Conservation (phyloP, 495 filamentous ascomycete genomes). For the Penicillium psychrofluorescens region DNA sequence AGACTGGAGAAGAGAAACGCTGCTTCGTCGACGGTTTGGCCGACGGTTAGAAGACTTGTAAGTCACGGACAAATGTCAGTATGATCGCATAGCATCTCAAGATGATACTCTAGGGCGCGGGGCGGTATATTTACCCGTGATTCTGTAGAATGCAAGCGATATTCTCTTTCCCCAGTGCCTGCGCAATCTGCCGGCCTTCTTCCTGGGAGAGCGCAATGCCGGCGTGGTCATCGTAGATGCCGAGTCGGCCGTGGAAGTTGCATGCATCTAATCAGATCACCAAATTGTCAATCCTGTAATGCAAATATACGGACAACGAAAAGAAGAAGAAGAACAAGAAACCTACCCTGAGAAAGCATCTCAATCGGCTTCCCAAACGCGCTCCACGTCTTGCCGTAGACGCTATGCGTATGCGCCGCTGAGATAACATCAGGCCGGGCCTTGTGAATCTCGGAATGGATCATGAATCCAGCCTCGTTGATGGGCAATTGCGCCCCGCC, state of each 20-base stretch:
- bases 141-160: slow-evolving; percentile 60
- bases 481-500: slow-evolving; percentile 43
- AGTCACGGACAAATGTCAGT: background rate
- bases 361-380: slow-evolving; percentile 40
- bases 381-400: slow-evolving; percentile 41
- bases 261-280: slow-evolving; percentile 40
- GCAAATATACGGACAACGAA: no score
- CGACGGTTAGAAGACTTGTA: slow-evolving; percentile 49
- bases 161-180: slow-evolving; percentile 53
- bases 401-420: slow-evolving; percentile 42
- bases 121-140: slow-evolving; percentile 44
- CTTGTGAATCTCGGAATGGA: slow-evolving; percentile 50
- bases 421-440: slow-evolving; percentile 44
- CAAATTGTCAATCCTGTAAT: background rate
- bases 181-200: slow-evolving; percentile 52
- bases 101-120: no score
- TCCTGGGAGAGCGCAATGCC: slow-evolving; percentile 55
- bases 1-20: slow-evolving; percentile 62
- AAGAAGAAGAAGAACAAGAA: no score
- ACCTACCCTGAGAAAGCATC: slow-evolving; percentile 45
- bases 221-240: slow-evolving; percentile 46
- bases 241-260: slow-evolving; percentile 46
- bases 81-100: no score
- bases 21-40: slow-evolving; percentile 57
- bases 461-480: slow-evolving; percentile 65